A percentile compares a stretch with the other conserved stretches of the same genome.
Evolutionary conservation across 345 rosid genomes (phyloP).

Genomic region (Kernera saxatilis): DNA sequence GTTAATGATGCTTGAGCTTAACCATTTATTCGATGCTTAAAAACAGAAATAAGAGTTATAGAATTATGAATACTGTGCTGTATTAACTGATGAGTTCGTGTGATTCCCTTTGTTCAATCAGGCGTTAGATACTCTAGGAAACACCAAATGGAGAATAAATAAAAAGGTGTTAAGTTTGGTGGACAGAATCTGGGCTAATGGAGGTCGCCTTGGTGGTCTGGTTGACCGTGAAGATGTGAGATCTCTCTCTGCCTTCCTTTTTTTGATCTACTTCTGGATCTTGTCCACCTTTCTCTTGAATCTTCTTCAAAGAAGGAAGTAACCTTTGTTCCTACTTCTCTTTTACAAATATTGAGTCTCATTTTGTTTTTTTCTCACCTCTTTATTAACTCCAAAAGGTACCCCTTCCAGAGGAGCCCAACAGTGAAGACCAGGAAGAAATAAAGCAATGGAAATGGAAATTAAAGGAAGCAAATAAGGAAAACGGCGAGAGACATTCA

Average conservation of each 20-base stretch:
- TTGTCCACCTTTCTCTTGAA: not conserved
- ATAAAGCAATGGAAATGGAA: slow-evolving; percentile 86
- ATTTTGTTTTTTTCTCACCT: slow-evolving; percentile 3
- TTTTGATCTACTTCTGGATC: slow-evolving; percentile 1
- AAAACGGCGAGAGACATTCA: slow-evolving; percentile 84
- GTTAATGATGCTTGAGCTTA: slow-evolving; percentile 4
- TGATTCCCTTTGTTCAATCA: slow-evolving; percentile 33
- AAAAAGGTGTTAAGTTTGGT: slow-evolving; percentile 72
- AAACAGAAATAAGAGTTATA: not conserved
- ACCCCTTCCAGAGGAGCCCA: slow-evolving; percentile 68
- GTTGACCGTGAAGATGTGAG: slow-evolving; percentile 91
- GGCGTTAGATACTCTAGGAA: slow-evolving; percentile 96
- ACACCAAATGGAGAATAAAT: slow-evolving; percentile 90
- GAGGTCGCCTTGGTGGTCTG: slow-evolving; percentile 74
- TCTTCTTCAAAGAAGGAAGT: not conserved
- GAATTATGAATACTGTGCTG: slow-evolving; percentile 3
- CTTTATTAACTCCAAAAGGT: slow-evolving; percentile 41
- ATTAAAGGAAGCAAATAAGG: slow-evolving; percentile 52
- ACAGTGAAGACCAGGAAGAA: slow-evolving; percentile 61
- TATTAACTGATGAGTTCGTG: slow-evolving; percentile 13
- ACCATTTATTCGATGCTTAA: slow-evolving; percentile 4
- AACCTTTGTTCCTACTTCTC: not conserved
- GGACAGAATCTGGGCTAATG: slow-evolving; percentile 93
- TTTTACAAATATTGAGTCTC: not conserved
- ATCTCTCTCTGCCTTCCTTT: slow-evolving; percentile 8